A percentile compares a stretch with the other conserved stretches of the same genome.
phyloP scores from a whole-genome alignment of 2,329 filamentous ascomycete species.

The Arthroderma sp. region DNA sequence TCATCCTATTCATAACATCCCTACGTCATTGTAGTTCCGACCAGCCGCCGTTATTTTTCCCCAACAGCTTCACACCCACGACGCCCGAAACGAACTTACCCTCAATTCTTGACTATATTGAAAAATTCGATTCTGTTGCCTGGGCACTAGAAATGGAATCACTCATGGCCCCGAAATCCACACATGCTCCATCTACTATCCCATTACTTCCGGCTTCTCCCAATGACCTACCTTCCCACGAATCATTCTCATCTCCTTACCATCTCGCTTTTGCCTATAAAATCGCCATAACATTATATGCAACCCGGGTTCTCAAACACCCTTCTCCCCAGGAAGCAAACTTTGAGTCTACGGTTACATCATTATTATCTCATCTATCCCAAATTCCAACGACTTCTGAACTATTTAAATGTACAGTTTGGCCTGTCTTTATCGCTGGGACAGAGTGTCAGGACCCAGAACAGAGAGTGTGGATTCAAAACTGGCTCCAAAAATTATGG shows the following conservation, averaged over 20 bases:
- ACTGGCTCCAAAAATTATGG: constrained; percentile 23
- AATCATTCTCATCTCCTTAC: not conserved
- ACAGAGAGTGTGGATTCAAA: constrained; percentile 22
- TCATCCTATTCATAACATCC: too few species aligned
- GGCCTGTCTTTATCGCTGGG: constrained; percentile 33
- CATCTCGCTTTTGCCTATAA: constrained; percentile 5
- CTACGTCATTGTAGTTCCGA: too few species aligned
- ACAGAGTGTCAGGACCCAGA: constrained; percentile 24
- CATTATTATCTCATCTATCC: constrained; percentile 24
- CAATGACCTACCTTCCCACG: not conserved
- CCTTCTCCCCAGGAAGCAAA: not conserved
- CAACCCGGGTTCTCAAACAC: constrained; percentile 1
- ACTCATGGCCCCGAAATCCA: not conserved
- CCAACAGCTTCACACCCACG: too few species aligned
- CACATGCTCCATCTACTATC: not conserved
- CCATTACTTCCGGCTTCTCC: not conserved
- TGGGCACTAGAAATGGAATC: constrained; percentile 27
- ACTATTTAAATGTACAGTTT: constrained; percentile 32
- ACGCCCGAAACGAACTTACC: too few species aligned
- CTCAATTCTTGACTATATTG: constrained; percentile 16
- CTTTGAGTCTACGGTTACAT: constrained; percentile 11
- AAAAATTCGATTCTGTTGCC: constrained; percentile 24
- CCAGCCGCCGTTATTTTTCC: too few species aligned
- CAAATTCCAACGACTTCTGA: constrained; percentile 23
- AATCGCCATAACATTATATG: constrained; percentile 4